phyloP scores from a whole-genome alignment of 805 yeast genomes.

The Metschnikowia lunata region DNA sequence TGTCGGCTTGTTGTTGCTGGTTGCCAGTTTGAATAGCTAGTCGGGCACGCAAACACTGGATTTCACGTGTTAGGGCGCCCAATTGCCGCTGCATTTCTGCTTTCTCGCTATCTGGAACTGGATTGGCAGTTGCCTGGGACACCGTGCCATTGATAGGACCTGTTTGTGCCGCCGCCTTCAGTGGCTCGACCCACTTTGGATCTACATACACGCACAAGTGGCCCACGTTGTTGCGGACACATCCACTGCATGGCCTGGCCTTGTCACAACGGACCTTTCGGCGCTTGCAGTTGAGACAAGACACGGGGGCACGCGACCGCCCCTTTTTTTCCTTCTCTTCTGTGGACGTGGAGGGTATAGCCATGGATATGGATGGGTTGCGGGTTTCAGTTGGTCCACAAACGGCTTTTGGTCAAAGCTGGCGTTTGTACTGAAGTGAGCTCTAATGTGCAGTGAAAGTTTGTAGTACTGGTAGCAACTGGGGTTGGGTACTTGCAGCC shows the following conservation, averaged over 20 bases:
- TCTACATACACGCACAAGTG: conserved; percentile 39
- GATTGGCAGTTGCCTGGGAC: background rate
- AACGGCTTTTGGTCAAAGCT: too few species aligned
- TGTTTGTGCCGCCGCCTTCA: conserved; percentile 7
- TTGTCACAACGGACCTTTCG: conserved; percentile 44
- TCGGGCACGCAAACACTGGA: conserved; percentile 12
- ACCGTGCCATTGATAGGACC: background rate
- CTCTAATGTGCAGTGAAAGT: too few species aligned
- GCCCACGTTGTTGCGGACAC: conserved; percentile 37
- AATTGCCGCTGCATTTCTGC: conserved; percentile 9
- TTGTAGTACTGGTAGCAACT: too few species aligned
- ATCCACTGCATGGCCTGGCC: conserved; percentile 39
- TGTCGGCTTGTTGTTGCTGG: background rate
- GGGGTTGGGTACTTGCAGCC: too few species aligned
- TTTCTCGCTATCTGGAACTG: background rate
- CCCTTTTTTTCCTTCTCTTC: conserved; percentile 9
- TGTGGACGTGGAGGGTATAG: too few species aligned
- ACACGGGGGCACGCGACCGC: conserved; percentile 36
- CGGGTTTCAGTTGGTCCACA: too few species aligned
- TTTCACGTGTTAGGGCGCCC: conserved; percentile 8
- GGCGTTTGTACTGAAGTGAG: too few species aligned
- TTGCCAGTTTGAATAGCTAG: background rate
- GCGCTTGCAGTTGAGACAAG: conserved; percentile 38
- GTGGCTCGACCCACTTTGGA: conserved; percentile 33
- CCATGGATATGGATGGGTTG: too few species aligned